These are phyloP conservation scores for Leccinum truebloodii DNA, from an alignment of 768 basidiomycete genomes.

Conservation along the genomic window DNA sequence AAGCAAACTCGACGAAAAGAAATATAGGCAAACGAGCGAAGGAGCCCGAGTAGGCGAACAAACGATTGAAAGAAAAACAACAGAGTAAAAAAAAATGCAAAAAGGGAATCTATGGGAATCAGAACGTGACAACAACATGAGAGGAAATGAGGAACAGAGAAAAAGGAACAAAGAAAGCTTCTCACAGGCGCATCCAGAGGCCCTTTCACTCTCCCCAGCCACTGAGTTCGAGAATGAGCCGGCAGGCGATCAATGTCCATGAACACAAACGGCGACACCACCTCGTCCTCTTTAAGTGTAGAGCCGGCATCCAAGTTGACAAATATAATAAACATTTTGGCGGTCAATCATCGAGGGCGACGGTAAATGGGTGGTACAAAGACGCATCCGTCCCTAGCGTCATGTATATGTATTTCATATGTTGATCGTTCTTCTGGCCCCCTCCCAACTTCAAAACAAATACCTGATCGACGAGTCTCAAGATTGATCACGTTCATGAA, in stretches of 20 bases:
- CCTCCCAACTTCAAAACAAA: no score
- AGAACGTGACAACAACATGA: slow-evolving; percentile 14
- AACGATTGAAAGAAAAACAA: slow-evolving; percentile 12
- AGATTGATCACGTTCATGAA: no score
- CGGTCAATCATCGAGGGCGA: slow-evolving; percentile 12
- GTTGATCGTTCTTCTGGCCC: no score
- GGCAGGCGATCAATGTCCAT: slow-evolving; percentile 95
- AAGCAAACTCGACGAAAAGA: background rate
- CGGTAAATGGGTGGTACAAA: no score
- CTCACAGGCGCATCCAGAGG: background rate
- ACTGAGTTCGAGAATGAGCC: slow-evolving; percentile 91
- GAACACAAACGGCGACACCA: slow-evolving; percentile 89
- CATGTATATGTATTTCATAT: background rate
- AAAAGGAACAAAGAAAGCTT: background rate
- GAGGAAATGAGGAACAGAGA: background rate
- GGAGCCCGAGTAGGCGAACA: slow-evolving; percentile 13
- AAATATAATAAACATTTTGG: no score
- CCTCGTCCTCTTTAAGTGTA: slow-evolving; percentile 46
- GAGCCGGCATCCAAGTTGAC: slow-evolving; percentile 26
- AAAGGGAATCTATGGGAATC: slow-evolving; percentile 15
- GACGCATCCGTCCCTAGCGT: no score
- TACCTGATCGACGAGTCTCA: no score
- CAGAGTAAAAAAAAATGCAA: slow-evolving; percentile 8
- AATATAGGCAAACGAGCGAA: slow-evolving; percentile 6
- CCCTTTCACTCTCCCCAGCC: slow-evolving; percentile 50